Evolutionary conservation across 352 stramenopile genomes (phyloP), one percentile per base, ranked within the genome.

Genomic region (Pythium catenulatum): DNA sequence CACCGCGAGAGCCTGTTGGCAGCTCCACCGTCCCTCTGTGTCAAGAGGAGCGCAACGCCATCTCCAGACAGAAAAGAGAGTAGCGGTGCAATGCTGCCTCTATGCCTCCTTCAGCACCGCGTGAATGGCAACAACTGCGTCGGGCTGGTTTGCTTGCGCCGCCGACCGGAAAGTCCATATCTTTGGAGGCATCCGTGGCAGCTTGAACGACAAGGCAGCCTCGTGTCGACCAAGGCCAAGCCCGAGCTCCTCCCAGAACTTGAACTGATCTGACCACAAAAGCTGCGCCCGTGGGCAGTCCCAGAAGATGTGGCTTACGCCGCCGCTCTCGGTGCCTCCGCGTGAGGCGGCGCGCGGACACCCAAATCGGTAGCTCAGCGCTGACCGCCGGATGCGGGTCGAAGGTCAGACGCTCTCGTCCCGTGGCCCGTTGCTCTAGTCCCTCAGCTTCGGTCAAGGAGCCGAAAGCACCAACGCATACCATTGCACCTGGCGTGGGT

Each of bases 281-380:
- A 9, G 56, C n/a, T 74, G 37, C 4, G 74, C 39, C 1, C 56
- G 3, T 17, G 56, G 74, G 43, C 74, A 82, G 13, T 11, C 13
- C 74, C 75, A 82, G 8, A 75, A 32, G 30, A 82, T 82, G 46
- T 82, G 75, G n/a, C 32, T 68, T 1, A 32, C 30, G 2, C 1
- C 7, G 4, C 75, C 75, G 25, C 58, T 36, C 1, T 9, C 15
- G 0, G 41, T 25, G 13, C 43, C n/a, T n/a, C n/a, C n/a, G n/a
- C n/a, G n/a, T n/a, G n/a, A n/a, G n/a, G n/a, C n/a, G n/a, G n/a
- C n/a, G n/a, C n/a, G 54, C 37, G 6, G 54, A 63, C 4, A 6
- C 56, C 56, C 56, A 65, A 4, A 65, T 17, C n/a, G 56, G 27
- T 8, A 65, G 27, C 4, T 41, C 56, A 25, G 8, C 9, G 15